Evolutionary conservation across 2,329 filamentous ascomycete species (phyloP).

Genomic region (Penicillium sp.): DNA sequence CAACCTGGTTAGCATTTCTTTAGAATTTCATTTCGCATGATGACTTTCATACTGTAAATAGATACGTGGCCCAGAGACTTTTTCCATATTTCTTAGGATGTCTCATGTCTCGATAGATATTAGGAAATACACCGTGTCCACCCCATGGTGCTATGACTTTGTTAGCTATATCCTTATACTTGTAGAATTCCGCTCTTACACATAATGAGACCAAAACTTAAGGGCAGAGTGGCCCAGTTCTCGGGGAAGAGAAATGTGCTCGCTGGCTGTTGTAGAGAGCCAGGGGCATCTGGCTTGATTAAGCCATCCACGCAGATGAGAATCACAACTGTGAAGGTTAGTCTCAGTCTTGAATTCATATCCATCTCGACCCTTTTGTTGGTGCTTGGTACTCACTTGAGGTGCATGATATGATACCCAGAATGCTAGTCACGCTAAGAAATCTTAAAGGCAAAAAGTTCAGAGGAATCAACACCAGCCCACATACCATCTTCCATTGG

Average conservation of each 20-base stretch:
- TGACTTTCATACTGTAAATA: constrained; percentile 67
- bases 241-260: constrained; percentile 77
- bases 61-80: constrained; percentile 77
- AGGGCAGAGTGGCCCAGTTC: constrained; percentile 82
- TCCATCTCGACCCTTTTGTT: background rate
- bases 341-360: constrained; percentile 33
- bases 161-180: background rate
- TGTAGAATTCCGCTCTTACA: constrained; percentile 43
- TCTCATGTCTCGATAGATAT: constrained; percentile 75
- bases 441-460: constrained; percentile 81
- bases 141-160: constrained; percentile 61
- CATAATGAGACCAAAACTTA: constrained; percentile 89
- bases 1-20: constrained; percentile 10
- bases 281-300: constrained; percentile 74
- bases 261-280: constrained; percentile 79
- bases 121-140: constrained; percentile 76
- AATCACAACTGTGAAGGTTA: constrained; percentile 63
- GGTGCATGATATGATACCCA: constrained; percentile 89
- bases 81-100: constrained; percentile 78
- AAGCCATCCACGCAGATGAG: constrained; percentile 85
- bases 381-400: constrained; percentile 65
- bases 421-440: constrained; percentile 84
- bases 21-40: background rate
- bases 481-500: constrained; percentile 84
- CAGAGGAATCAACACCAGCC: constrained; percentile 73